These are phyloP conservation scores for Pisolithus thermaeus DNA, from an alignment of 1,284 basidiomycete genomes.

Conservation along the genomic window DNA sequence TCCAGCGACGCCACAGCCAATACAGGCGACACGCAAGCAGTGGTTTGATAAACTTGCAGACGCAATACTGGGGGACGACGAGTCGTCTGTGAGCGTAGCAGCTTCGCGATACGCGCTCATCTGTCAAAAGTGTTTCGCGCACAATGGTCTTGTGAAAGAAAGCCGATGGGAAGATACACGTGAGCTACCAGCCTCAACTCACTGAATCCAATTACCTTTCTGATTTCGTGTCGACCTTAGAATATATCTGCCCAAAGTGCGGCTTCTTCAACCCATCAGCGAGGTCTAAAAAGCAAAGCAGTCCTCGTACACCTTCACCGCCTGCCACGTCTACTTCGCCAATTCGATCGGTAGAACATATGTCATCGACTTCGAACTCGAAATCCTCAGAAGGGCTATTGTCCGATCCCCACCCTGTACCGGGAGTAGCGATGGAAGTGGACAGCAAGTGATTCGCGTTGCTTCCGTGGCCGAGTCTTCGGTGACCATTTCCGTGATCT, in stretches of 20 bases:
- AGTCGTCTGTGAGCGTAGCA: conserved; percentile 37
- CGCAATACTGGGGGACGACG: conserved; percentile 77
- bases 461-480: no score
- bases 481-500: no score
- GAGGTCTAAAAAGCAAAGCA: conserved; percentile 33
- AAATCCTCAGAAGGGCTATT: background rate
- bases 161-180: conserved; percentile 87
- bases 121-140: conserved; percentile 87
- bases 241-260: conserved; percentile 74
- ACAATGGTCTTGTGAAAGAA: conserved; percentile 92
- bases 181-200: conserved; percentile 40
- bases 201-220: background rate
- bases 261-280: conserved; percentile 64
- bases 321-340: conserved; percentile 9
- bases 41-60: conserved; percentile 91
- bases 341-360: conserved; percentile 6
- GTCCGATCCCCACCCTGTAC: conserved; percentile 1
- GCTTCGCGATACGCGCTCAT: conserved; percentile 86
- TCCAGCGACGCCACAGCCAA: conserved; percentile 33
- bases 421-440: conserved; percentile 8
- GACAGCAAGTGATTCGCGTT: conserved; percentile 11
- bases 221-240: conserved; percentile 31
- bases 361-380: background rate
- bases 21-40: conserved; percentile 63
- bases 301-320: conserved; percentile 21